phyloP scores from a whole-genome alignment of 169 alveolate genomes.

The Plasmodium gonderi region DNA sequence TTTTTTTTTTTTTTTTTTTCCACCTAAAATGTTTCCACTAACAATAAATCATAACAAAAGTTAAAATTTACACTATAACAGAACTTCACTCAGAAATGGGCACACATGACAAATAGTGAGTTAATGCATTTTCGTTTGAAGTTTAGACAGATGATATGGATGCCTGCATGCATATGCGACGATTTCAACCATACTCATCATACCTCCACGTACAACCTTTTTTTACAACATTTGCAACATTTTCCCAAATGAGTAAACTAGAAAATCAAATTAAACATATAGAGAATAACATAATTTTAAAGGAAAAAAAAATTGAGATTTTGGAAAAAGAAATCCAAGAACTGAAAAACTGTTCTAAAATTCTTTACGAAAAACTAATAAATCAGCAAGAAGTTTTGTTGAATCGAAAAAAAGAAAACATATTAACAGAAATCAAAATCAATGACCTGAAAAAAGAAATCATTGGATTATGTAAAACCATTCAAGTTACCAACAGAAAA shows the following conservation, averaged over 20 bases:
- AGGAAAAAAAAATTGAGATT: conserved; percentile 38
- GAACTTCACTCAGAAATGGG: background rate
- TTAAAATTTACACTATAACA: background rate
- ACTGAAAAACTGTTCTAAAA: conserved; percentile 21
- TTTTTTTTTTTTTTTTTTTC: background rate
- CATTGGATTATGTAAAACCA: conserved; percentile 15
- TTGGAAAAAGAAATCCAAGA: conserved; percentile 43
- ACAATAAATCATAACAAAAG: background rate
- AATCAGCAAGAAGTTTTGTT: conserved; percentile 55
- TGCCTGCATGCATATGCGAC: background rate
- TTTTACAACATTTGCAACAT: background rate
- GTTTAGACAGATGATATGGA: background rate
- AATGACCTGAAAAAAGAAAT: conserved; percentile 40
- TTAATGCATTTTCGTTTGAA: background rate
- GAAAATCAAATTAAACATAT: conserved; percentile 64
- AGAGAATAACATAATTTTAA: conserved; percentile 28
- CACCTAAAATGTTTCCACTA: background rate
- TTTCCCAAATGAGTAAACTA: conserved; percentile 21
- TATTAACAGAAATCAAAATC: conserved; percentile 38
- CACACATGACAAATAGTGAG: background rate
- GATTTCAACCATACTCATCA: background rate
- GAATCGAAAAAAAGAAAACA: conserved; percentile 21
- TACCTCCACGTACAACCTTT: background rate
- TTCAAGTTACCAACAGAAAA: conserved; percentile 1
- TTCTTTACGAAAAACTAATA: conserved; percentile 55